phyloP scores from a whole-genome alignment of 345 rosid genomes.

The Anacardium occidentale region DNA sequence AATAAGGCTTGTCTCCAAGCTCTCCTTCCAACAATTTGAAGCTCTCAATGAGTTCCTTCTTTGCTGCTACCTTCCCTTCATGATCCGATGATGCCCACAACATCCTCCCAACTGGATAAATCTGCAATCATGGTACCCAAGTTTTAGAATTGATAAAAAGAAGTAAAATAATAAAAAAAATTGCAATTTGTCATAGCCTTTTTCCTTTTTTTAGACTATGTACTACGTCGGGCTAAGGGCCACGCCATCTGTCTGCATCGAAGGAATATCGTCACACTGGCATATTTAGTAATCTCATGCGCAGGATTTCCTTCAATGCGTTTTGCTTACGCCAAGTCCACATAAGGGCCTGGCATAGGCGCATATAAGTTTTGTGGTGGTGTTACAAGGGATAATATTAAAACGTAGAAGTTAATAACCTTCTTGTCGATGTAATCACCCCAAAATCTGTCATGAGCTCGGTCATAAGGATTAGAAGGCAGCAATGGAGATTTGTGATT shows the following conservation, averaged over 20 bases:
- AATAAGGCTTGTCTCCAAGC: slow-evolving; percentile 36
- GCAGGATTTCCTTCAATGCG: no score
- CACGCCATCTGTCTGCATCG: no score
- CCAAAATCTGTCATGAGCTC: slow-evolving; percentile 19
- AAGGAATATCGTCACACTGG: no score
- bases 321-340: no score
- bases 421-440: slow-evolving; percentile 16
- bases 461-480: background rate
- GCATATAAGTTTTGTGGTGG: no score
- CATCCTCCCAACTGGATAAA: slow-evolving; percentile 15
- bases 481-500: no score
- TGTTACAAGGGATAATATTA: background rate
- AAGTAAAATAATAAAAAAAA: no score
- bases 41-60: slow-evolving; percentile 28
- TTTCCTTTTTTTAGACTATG: no score
- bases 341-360: no score
- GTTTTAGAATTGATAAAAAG: background rate
- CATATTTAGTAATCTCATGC: no score
- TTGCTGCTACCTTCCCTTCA: slow-evolving; percentile 27
- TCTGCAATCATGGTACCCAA: background rate
- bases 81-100: slow-evolving; percentile 13
- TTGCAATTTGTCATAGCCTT: no score
- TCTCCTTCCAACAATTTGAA: slow-evolving; percentile 30
- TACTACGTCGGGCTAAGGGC: no score
- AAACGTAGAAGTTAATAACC: background rate